A percentile compares a stretch with the other conserved stretches of the same genome.
These are phyloP conservation scores for Mimosa pudica DNA, from an alignment of 306 rosid species.

Conservation along the genomic window DNA sequence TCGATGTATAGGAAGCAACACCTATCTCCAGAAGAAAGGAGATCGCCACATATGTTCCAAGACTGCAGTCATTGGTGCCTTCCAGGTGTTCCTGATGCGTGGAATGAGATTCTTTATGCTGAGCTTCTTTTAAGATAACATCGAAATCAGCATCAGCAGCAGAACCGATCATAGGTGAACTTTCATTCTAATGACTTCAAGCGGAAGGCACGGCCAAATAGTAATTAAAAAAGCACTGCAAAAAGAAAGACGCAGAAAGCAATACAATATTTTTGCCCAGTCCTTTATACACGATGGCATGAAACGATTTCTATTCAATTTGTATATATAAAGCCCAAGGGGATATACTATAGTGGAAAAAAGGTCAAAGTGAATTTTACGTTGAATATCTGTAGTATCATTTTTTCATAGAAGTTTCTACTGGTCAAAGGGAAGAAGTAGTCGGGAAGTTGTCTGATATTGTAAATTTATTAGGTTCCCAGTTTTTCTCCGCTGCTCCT, in stretches of 20 bases:
- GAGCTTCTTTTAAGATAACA: slow-evolving; percentile 61
- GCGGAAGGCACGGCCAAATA: slow-evolving; percentile 23
- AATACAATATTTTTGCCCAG: slow-evolving; percentile 33
- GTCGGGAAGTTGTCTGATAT: slow-evolving; percentile 10
- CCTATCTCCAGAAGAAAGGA: slow-evolving; percentile 55
- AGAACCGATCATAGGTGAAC: slow-evolving; percentile 60
- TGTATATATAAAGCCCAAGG: slow-evolving; percentile 19
- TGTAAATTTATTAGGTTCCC: slow-evolving; percentile 27
- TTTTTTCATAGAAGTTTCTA: slow-evolving; percentile 30
- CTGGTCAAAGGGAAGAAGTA: background rate
- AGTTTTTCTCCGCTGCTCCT: slow-evolving; percentile 34
- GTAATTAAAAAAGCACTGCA: background rate
- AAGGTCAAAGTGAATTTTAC: background rate
- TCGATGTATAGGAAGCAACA: slow-evolving; percentile 78
- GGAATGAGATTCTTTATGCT: slow-evolving; percentile 88
- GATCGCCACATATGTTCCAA: slow-evolving; percentile 67
- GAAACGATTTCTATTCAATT: slow-evolving; percentile 28
- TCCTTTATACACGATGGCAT: slow-evolving; percentile 14
- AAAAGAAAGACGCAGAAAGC: background rate
- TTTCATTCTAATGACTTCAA: background rate
- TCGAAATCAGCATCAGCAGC: slow-evolving; percentile 50
- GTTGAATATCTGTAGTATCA: slow-evolving; percentile 32
- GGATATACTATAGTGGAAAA: slow-evolving; percentile 20
- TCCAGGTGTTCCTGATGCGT: slow-evolving; percentile 90
- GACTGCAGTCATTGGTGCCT: slow-evolving; percentile 99